Base-by-base conservation (phyloP, 257 asterid genomes). In the Phtheirospermum japonicum region DNA sequence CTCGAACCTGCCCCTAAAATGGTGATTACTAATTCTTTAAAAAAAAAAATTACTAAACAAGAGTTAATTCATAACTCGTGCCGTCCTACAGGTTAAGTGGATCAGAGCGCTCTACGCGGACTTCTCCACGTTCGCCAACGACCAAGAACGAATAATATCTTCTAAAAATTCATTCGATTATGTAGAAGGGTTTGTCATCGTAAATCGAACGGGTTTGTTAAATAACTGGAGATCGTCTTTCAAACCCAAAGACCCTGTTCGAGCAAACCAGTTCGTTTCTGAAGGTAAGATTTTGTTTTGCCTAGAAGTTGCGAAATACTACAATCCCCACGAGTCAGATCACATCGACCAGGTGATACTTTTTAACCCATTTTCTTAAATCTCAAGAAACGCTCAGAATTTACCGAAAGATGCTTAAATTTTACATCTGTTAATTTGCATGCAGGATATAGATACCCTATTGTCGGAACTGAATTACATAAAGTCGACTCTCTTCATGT, bases 201-300 rank as follows among this genome's bases (percentile, higher is more conserved):
- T 85, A 73, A 93, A 93, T 42, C 73, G 82, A 77, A 89, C 95
- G 0, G 95, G 95, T 59, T 70, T 93, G 57, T 14, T 89, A 17
- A 87, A 85, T 71, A 83, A 77, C 75, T 93, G 99, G 97, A 82
- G 95, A 77, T 80, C 85, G 18, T 89, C 96, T 65, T 89, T 89
- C 79, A 77, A 75, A 62, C 95, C 99, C 16, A 79, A 82, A 72
- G 90, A 89, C 59, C 96, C 96, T 0, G 73, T 80, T 43, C 80
- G 59, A 55, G 91, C 95, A 64, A 66, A 58, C 71, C 73, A 77
- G 77, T 93, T 93, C 83, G 79, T 48, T 59, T 85, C 99, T 0
- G 97, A 89, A 6, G 96, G 94, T 7, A 89, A 73, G 70, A 78
- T 74, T 26, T 81, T 93, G 61, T 93, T 76, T 71, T 89, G 99